These are phyloP conservation scores for Talaromyces adpressus DNA, from an alignment of 495 filamentous ascomycete genomes.

Conservation along the genomic window DNA sequence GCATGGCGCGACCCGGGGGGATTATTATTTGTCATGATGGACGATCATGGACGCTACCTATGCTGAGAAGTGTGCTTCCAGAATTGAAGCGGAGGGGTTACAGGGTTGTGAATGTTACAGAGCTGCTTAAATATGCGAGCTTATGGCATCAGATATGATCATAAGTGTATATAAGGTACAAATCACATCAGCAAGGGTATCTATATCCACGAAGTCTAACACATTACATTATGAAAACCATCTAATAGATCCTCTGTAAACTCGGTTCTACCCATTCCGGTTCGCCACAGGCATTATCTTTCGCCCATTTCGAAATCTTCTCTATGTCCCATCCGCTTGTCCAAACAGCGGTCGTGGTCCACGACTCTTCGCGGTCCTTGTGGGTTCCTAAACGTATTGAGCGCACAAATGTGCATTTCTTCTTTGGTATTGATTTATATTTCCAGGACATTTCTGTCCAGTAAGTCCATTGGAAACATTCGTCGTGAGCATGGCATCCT, in stretches of 20 bases:
- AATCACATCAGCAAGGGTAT: not conserved
- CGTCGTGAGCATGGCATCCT: conserved; percentile 19
- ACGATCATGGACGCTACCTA: conserved; percentile 68
- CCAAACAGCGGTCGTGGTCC: conserved; percentile 12
- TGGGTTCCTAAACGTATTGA: conserved; percentile 20
- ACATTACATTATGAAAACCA: not conserved
- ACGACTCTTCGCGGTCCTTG: conserved; percentile 8
- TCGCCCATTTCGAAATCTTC: conserved; percentile 20
- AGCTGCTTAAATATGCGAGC: conserved; percentile 38
- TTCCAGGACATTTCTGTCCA: conserved; percentile 10
- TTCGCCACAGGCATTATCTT: conserved; percentile 13
- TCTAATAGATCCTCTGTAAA: conserved; percentile 19
- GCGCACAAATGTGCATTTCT: conserved; percentile 20
- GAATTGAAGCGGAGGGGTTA: conserved; percentile 63
- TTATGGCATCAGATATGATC: not conserved
- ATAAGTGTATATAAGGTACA: not conserved
- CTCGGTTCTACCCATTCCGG: conserved; percentile 27
- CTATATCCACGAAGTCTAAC: not conserved
- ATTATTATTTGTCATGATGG: conserved; percentile 81
- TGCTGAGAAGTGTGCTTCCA: conserved; percentile 64
- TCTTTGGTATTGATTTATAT: not conserved
- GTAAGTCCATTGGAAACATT: conserved; percentile 26
- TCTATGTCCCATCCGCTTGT: conserved; percentile 23
- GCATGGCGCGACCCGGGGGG: conserved; percentile 66
- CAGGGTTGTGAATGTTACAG: conserved; percentile 57